Evolutionary conservation across 192 early-diverging fungal genomes (phyloP).

Genomic region (Coemansia aciculifera): DNA sequence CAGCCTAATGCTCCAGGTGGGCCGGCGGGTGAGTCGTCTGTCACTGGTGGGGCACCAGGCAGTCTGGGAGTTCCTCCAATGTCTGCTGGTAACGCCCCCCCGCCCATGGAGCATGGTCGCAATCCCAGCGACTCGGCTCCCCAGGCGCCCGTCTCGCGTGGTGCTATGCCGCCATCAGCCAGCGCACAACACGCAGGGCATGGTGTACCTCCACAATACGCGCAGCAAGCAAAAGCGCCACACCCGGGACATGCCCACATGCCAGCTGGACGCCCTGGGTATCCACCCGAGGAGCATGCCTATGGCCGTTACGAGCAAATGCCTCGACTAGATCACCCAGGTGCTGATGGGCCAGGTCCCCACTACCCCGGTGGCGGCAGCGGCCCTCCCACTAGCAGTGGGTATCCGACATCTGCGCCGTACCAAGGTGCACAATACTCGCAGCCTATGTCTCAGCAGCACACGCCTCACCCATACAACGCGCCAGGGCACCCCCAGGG

Average conservation of each 20-base stretch:
- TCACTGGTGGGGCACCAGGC: slow-evolving; percentile 32
- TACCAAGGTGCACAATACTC: slow-evolving; percentile 26
- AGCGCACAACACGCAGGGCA: slow-evolving; percentile 10
- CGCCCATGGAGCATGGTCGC: slow-evolving; percentile 21
- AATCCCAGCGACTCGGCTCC: slow-evolving; percentile 20
- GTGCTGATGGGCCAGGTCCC: slow-evolving; percentile 2
- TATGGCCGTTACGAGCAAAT: slow-evolving; percentile 30
- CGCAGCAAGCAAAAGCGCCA: slow-evolving; percentile 18
- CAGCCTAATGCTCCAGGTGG: slow-evolving; percentile 53
- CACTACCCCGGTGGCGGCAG: slow-evolving; percentile 23
- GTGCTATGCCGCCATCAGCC: slow-evolving; percentile 12
- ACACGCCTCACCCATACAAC: slow-evolving; percentile 22
- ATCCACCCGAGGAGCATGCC: slow-evolving; percentile 27
- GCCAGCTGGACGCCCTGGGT: slow-evolving; percentile 26
- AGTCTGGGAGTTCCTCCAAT: slow-evolving; percentile 45
- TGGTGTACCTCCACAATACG: slow-evolving; percentile 4
- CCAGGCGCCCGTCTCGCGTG: slow-evolving; percentile 8
- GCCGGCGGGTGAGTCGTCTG: slow-evolving; percentile 41
- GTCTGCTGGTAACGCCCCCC: slow-evolving; percentile 14
- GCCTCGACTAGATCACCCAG: slow-evolving; percentile 29
- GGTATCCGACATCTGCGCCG: slow-evolving; percentile 10
- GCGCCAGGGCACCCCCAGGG: slow-evolving; percentile 22
- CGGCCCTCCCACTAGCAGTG: slow-evolving; percentile 14
- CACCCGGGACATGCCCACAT: slow-evolving; percentile 12
- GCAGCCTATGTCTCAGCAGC: slow-evolving; percentile 33